Evolutionary conservation across 75 land plant genomes (phyloP), one percentile per base, ranked within the genome.

Genomic region (Gnetum montanum): DNA sequence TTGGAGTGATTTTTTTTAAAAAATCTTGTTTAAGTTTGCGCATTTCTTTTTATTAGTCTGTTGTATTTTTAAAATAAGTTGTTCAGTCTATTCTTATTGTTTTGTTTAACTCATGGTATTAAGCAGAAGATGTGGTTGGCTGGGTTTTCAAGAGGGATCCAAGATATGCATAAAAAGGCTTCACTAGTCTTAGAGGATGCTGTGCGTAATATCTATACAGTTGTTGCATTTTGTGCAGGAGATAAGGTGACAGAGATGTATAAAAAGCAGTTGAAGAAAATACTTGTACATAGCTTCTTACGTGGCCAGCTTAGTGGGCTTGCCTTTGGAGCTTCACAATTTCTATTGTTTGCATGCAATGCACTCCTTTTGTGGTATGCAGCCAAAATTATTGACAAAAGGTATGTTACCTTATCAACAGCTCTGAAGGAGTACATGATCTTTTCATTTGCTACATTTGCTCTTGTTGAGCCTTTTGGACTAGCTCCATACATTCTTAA

Each of bases 51-150:
- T n/a, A n/a, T n/a, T n/a, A n/a, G n/a, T n/a, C n/a, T n/a, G n/a
- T n/a, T n/a, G n/a, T n/a, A n/a, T n/a, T n/a, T n/a, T n/a, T n/a
- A n/a, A n/a, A n/a, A n/a, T n/a, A n/a, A n/a, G n/a, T n/a, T n/a
- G n/a, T n/a, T n/a, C n/a, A n/a, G n/a, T n/a, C n/a, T n/a, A n/a
- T n/a, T n/a, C n/a, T n/a, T n/a, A n/a, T n/a, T n/a, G n/a, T n/a
- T n/a, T n/a, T n/a, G n/a, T n/a, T n/a, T n/a, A n/a, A n/a, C n/a
- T n/a, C n/a, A n/a, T n/a, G n/a, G n/a, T n/a, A n/a, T n/a, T n/a
- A n/a, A n/a, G 73, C 89, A 95, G 99, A 93, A 84, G 70, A 57
- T 95, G 62, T 95, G 99, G 99, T 82, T 91, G 63, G 79, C 84
- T 73, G 99, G 99, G 37, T 95, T 95, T 59, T 88, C 97, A 26